Base-by-base conservation (phyloP, 202 grass and related monocot species). In the Zizania palustris region DNA sequence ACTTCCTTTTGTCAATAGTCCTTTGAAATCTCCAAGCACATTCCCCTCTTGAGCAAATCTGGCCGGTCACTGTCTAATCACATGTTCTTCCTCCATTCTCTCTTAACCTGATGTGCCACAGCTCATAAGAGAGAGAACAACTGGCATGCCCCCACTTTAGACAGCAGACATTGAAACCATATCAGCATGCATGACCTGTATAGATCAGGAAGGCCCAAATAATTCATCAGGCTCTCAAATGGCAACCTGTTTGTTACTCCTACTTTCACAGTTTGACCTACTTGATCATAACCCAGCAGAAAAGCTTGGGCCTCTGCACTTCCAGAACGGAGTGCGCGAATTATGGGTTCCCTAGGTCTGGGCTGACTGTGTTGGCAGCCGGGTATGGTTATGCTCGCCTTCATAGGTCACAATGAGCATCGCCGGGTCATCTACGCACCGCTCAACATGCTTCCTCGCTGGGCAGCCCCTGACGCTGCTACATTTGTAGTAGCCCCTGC, bases 401-500 rank as follows among this genome's bases (percentile, higher is more conserved):
- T 98, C 96, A 9, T 98, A 98, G 0, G 96, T 95, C 59, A 98
- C 96, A 4, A 89, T 72, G 43, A 98, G 91, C 96, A 98, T 98
- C 9, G 89, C 67, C 1, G 96, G 91, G 66, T 98, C 96, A 37
- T 98, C 96, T 15, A 95, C 73, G 8, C 96, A 98, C 62, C 96
- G 82, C 80, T 98, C 96, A 0, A 98, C 91, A 0, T 98, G 96
- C 73, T 98, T 98, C 80, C 96, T 95, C 9, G 96, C 91, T 0
- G 96, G 89, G 80, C 96, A 98, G 60, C 96, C 96, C 85, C 96
- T 88, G 62, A 98, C 78, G 20, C 85, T 98, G 80, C 96, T 98
- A 78, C 96, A 98, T 73, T 98, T 98, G 68, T 98, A 98, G 84
- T 98, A 98, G 22, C 96, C 96, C 89, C 96, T 98, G 85, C 85